Evolutionary conservation across 2,329 filamentous ascomycete species (phyloP), one percentile per base, ranked within the genome.

Genomic region (Fusarium circinatum): DNA sequence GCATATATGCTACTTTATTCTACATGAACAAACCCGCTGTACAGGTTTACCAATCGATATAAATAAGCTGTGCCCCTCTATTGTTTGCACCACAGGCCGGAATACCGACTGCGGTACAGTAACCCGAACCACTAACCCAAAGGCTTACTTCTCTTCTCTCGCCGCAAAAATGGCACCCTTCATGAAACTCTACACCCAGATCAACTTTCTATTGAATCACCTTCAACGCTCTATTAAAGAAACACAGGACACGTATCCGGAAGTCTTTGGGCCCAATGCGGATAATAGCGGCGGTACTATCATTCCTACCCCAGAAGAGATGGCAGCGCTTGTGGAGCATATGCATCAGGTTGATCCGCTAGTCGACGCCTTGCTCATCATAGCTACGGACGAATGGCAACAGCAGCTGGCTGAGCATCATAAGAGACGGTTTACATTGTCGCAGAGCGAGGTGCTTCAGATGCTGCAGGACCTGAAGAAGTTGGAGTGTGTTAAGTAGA

Each of bases 1-100:
- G 15, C 3, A 0, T 12, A 8, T 17, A 14, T 6, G 4, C 5
- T 8, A 5, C 3, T 8, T 8, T 2, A 0, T 13, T 17, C 10
- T 3, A 3, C 1, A 8, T 9, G 28, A 49, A 30, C 20, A 30
- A 13, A 5, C 14, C 5, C 20, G 8, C 3, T 2, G 3, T 13
- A 30, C 7, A 5, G 10, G 7, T 5, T 30, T 15, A 8, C 11
- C 5, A 49, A 9, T 13, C 5, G 0, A 22, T n/a, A 32, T 32
- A 49, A 7, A 15, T 30, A 4, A 12, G 10, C n/a, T n/a, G n/a
- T n/a, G n/a, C n/a, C n/a, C n/a, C n/a, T n/a, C n/a, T n/a, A n/a
- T n/a, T n/a, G n/a, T n/a, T n/a, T 12, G 10, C 3, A 17, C 4
- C 3, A 8, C n/a, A 20, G 13, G 1, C 14, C 8, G 6, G 5